Base-by-base conservation (phyloP, 2,329 filamentous ascomycete species). In the Aspergillus udagawae region DNA sequence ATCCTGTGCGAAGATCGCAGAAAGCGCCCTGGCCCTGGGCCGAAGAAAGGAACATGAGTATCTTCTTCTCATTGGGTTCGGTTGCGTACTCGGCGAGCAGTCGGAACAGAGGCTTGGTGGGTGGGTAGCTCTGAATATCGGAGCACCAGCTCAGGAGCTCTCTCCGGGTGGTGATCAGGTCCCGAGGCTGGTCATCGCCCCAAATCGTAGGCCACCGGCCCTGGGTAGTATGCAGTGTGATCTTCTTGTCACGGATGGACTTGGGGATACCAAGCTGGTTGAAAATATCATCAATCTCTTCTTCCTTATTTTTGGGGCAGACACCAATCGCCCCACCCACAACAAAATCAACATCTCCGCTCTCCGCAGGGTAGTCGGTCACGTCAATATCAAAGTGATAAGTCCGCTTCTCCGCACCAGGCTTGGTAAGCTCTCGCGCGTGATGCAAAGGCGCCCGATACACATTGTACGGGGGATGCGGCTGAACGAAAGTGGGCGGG, bases 341-440 rank as follows among this genome's bases (percentile, higher is more conserved):
- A 71, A 93, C 92, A 82, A 97, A 99, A 70, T 97, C 94, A 4
- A 92, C 86, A 51, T 84, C 82, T 54, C 90, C 89, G 55, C 83
- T 82, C 76, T 95, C 91, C 21, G 86, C 83, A 0, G 94, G 92
- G 67, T 99, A 99, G 71, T 96, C 89, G 51, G 93, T 97, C 51
- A 99, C 89, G 68, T 99, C 94, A 48, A 99, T 85, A 68, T 97
- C 94, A 68, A 97, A 97, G 75, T 99, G 94, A 73, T 93, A 96
- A 0, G 94, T 99, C 59, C 93, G 85, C 84, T 99, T 99, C 80
- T 96, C 91, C 4, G 94, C 94, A 23, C 93, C 93, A 25, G 85
- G 81, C 71, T 86, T 89, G 12, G 94, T 99, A 70, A 99, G 79
- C 75, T 96, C 92, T 55, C 94, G 88, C 2, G 91, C 85, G 66